phyloP scores from a whole-genome alignment of 108 stramenopile species.

The Fragilariopsis cylindrus region DNA sequence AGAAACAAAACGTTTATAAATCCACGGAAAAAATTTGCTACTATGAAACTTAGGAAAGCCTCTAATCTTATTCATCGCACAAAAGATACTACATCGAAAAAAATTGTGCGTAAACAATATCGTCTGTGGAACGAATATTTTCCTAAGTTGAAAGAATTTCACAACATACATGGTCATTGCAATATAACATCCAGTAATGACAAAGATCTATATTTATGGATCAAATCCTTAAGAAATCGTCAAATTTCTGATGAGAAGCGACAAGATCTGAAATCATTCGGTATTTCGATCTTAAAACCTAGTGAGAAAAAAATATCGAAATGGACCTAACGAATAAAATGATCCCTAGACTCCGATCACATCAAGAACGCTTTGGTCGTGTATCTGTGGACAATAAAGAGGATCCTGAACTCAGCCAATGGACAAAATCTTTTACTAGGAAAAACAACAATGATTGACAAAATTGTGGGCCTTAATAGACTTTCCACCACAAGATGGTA shows the following conservation, averaged over 20 bases:
- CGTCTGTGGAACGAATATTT: slow-evolving; percentile 4
- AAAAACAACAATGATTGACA: slow-evolving; percentile 8
- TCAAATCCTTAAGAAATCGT: neutral
- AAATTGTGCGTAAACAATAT: neutral
- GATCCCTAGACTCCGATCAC: neutral
- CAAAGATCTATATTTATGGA: slow-evolving; percentile 17
- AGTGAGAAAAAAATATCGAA: neutral
- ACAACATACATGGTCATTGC: slow-evolving; percentile 11
- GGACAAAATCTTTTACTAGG: slow-evolving; percentile 10
- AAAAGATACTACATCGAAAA: slow-evolving; percentile 35
- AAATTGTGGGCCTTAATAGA: slow-evolving; percentile 21
- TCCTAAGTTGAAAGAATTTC: slow-evolving; percentile 7
- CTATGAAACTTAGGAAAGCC: neutral
- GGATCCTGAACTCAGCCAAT: slow-evolving; percentile 3
- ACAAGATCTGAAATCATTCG: slow-evolving; percentile 25
- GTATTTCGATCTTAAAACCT: slow-evolving; percentile 14
- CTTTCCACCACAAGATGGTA: slow-evolving; percentile 29
- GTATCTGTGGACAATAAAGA: slow-evolving; percentile 9
- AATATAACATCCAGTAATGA: neutral
- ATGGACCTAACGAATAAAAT: neutral
- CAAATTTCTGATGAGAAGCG: slow-evolving; percentile 19
- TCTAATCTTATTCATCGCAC: slow-evolving; percentile 25
- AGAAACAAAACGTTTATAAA: slow-evolving; percentile 15
- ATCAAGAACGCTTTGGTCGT: slow-evolving; percentile 1
- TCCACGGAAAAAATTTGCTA: neutral